A percentile compares a stretch with the other conserved stretches of the same genome.
Conservation (phyloP, 1,284 basidiomycete genomes). For the Quambalaria eucalypti region DNA sequence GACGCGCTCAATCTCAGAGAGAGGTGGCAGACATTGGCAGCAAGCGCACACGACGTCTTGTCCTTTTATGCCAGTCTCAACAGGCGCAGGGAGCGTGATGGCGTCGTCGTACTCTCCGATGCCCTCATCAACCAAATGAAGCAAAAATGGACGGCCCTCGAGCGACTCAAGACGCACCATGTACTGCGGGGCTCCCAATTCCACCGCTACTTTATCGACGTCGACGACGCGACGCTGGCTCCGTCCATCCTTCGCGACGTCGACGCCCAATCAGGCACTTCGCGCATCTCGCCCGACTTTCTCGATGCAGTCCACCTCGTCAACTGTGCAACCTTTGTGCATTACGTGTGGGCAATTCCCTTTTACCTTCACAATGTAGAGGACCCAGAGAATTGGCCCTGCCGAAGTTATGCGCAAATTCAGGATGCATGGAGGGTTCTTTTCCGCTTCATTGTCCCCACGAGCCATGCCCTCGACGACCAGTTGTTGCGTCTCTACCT, state of each 20-base stretch:
- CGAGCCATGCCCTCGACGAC: slow-evolving; percentile 16
- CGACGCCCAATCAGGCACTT: too few species aligned
- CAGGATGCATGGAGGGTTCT: slow-evolving; percentile 29
- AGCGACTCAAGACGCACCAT: slow-evolving; percentile 27
- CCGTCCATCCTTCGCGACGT: slow-evolving; percentile 11
- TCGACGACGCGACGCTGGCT: slow-evolving; percentile 15
- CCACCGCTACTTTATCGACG: slow-evolving; percentile 29
- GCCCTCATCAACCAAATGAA: slow-evolving; percentile 16
- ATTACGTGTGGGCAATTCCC: slow-evolving; percentile 17
- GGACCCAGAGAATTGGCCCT: not conserved
- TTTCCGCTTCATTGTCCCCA: slow-evolving; percentile 23
- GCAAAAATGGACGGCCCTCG: slow-evolving; percentile 25
- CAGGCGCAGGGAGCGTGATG: not conserved
- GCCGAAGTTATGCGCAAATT: slow-evolving; percentile 23
- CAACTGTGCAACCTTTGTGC: slow-evolving; percentile 34
- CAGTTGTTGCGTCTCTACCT: slow-evolving; percentile 22
- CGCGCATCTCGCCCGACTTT: slow-evolving; percentile 10
- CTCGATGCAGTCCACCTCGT: slow-evolving; percentile 26
- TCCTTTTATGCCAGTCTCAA: not conserved
- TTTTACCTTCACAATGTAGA: too few species aligned
- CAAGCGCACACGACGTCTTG: not conserved
- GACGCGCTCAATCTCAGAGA: not conserved
- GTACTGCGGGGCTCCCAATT: slow-evolving; percentile 24
- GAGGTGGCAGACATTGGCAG: not conserved
- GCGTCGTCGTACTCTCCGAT: slow-evolving; percentile 8